Conservation (phyloP, 148 eudicot species). For the Diospyros kaki region DNA sequence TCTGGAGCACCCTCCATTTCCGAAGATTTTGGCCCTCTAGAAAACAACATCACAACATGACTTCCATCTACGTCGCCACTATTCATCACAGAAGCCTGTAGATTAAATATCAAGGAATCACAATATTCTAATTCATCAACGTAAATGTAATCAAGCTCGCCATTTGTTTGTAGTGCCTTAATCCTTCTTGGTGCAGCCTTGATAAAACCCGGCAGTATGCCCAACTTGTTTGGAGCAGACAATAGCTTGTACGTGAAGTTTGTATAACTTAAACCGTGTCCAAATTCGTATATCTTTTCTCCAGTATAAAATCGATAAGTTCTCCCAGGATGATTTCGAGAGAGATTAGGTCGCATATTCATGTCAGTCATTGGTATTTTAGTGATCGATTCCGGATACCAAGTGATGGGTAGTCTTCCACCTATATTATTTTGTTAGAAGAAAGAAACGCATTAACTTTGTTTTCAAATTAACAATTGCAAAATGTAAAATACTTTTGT, state of each 20-base stretch:
- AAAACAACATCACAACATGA: conserved; percentile 61
- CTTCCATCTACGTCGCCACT: conserved; percentile 61
- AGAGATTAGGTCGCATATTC: conserved; percentile 7
- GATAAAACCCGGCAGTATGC: conserved; percentile 19
- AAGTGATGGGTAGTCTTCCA: conserved; percentile 11
- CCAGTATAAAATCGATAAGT: conserved; percentile 91
- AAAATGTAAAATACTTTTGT: no score
- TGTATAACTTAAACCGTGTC: conserved; percentile 84
- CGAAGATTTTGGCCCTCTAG: conserved; percentile 25
- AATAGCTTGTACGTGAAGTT: conserved; percentile 53
- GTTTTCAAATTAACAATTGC: no score
- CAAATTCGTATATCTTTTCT: conserved; percentile 55
- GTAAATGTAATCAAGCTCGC: conserved; percentile 29
- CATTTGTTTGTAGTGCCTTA: conserved; percentile 24
- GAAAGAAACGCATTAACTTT: no score
- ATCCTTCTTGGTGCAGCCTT: conserved; percentile 23
- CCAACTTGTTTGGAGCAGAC: conserved; percentile 47
- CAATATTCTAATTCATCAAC: conserved; percentile 53
- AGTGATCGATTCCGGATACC: conserved; percentile 9
- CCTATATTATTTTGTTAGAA: neutral
- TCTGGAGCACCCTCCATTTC: conserved; percentile 49
- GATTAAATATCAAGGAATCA: conserved; percentile 46
- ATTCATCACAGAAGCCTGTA: conserved; percentile 53
- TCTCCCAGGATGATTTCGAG: conserved; percentile 71
- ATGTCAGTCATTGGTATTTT: conserved; percentile 17